Conservation (phyloP, 176 grass and related monocot genomes). For the Stipa capillata region DNA sequence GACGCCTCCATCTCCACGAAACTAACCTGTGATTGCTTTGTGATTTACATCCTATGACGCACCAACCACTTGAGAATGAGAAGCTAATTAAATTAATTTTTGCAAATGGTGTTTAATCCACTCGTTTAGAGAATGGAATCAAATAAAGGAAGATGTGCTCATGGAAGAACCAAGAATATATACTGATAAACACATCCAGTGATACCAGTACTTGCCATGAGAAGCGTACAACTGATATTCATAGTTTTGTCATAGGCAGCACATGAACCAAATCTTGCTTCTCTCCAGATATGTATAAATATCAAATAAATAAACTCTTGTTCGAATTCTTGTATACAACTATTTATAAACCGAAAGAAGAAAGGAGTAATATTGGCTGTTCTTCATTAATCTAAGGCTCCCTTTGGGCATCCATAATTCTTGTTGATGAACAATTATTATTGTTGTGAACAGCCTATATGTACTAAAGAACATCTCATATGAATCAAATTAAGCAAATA, state of each 20-base stretch:
- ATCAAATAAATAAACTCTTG: constrained; percentile 28
- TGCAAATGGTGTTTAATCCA: constrained; percentile 19
- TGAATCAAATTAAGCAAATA: constrained; percentile 70
- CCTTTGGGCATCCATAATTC: constrained; percentile 69
- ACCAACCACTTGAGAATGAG: constrained; percentile 35
- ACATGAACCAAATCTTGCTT: constrained; percentile 29
- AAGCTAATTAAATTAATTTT: constrained; percentile 18
- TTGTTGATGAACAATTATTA: constrained; percentile 36
- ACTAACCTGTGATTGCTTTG: constrained; percentile 30
- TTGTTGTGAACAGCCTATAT: constrained; percentile 46
- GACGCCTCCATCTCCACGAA: constrained; percentile 41
- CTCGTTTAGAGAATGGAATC: constrained; percentile 23
- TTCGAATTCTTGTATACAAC: constrained; percentile 35
- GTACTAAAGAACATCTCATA: constrained; percentile 48
- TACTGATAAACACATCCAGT: background rate
- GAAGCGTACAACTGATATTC: constrained; percentile 19
- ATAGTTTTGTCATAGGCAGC: background rate
- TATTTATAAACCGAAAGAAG: constrained; percentile 40
- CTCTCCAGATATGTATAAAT: background rate
- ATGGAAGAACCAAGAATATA: constrained; percentile 32
- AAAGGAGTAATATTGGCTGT: constrained; percentile 43
- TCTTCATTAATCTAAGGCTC: constrained; percentile 48
- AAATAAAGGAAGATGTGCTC: constrained; percentile 17
- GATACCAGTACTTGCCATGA: background rate
- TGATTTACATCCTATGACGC: constrained; percentile 33